Evolutionary conservation across 495 filamentous ascomycete species (phyloP), one percentile per base, ranked within the genome.

Genomic region (Cercophora newfieldiana): DNA sequence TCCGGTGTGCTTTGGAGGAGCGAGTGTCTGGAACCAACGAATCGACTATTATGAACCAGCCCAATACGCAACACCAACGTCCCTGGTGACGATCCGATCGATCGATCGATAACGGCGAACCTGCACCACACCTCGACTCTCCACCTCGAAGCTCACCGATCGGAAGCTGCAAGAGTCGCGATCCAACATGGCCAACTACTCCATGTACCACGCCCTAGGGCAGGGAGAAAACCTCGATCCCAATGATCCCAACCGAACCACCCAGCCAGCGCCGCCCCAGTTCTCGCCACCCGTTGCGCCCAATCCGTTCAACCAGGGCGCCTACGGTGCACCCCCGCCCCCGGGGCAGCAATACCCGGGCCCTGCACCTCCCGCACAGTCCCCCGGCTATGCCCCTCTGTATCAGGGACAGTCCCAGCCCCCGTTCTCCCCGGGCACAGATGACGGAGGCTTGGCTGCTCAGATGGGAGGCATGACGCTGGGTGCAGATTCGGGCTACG

Each of bases 381-480:
- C 72, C 14, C 75, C 72, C 7, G 75, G 72, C 5, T 82, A 80
- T 61, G 79, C 69, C 0, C 67, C 78, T 47, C 70, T 77, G 30
- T 72, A 44, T 44, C 37, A 44, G 37, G 37, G 37, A 44, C 37
- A 71, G 31, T 61, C 55, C 16, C 63, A 64, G 50, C 65, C 59
- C 19, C 77, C 59, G 24, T 50, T 61, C 22, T 51, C 59, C 6
- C 30, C 59, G 1, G 61, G 61, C 22, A 65, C 60, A 25, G 77
- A 79, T 44, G 81, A 86, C 63, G 87, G 82, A 28, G 88, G 87
- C 25, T 75, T 99, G 68, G 81, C 91, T 31, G 86, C 88, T n/a
- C 93, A 97, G 77, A 94, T 98, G 93, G 88, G 90, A 37, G 86
- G 87, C 14, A 85, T 96, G 83, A 88, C 83, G 16, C 82, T 98